Base-by-base conservation (phyloP, 164 flowering plant genomes). In the Vitis rotundifolia region DNA sequence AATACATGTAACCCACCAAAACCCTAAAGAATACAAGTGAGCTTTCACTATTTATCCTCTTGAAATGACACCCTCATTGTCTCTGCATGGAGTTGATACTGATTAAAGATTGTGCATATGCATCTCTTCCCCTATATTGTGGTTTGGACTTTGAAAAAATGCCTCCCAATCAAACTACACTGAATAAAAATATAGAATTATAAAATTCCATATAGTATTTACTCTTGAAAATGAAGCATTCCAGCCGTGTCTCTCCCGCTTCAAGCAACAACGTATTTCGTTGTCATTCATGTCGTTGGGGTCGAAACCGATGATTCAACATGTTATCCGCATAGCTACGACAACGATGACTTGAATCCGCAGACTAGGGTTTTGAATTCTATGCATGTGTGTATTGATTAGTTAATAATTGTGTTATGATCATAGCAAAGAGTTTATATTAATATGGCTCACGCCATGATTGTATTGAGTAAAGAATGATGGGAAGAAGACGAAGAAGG, bases 111-210 rank as follows among this genome's bases (percentile, higher is more conserved):
- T 18, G 16, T 10, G 8, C 3, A 69, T 15, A 37, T 55, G 37
- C 15, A 68, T 63, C 63, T 28, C 59, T 50, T 47, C 48, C 81
- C 84, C 57, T 71, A 37, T 70, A 67, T 83, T 63, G 58, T 19
- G 88, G 82, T 66, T 75, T 75, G 71, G 78, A 84, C 89, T 79
- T 76, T 63, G 88, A 85, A 87, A 59, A 66, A 29, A 56, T 84
- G 91, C 82, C 68, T 69, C 84, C 83, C 59, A 12, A 85, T 85
- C 87, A 82, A 81, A 82, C 79, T 75, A 79, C 86, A 81, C 28
- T 8, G 8, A 6, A 8, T 22, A 26, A 68, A 8, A 5, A 28
- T 64, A 10, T 64, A 3, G 31, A 0, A 9, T 31, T 31, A 47
- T 15, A 1, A 19, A 63, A 28, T 15, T 54, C 2, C 1, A 18